These are phyloP conservation scores for Neofusicoccum parvum DNA, from an alignment of 2,329 filamentous ascomycete genomes.

Conservation along the genomic window DNA sequence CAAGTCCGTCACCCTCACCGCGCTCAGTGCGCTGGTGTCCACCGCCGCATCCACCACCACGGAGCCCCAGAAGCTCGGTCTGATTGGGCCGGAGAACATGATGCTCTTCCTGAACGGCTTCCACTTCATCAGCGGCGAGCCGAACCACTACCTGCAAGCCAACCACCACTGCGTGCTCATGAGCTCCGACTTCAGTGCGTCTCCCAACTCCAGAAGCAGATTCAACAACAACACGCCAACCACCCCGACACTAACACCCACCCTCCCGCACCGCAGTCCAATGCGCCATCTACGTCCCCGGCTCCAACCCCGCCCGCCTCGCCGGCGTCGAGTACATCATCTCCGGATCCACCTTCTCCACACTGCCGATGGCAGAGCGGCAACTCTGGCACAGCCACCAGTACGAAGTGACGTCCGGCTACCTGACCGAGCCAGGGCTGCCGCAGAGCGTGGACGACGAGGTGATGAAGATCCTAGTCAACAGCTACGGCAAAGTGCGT, in stretches of 20 bases:
- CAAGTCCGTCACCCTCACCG: neutral
- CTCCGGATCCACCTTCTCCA: conserved; percentile 13
- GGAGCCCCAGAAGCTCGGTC: neutral
- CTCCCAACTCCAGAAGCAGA: neutral
- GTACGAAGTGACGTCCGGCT: conserved; percentile 19
- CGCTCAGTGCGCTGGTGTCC: neutral
- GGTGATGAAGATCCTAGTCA: conserved; percentile 18
- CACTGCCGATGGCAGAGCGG: conserved; percentile 1
- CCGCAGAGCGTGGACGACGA: conserved; percentile 16
- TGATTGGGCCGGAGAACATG: conserved; percentile 16
- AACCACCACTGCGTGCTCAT: conserved; percentile 24
- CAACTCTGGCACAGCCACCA: conserved; percentile 21
- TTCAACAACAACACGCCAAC: too few species aligned
- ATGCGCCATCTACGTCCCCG: conserved; percentile 22
- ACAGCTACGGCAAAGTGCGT: conserved; percentile 13
- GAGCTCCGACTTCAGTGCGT: conserved; percentile 10
- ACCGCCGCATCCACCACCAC: neutral
- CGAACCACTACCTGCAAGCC: conserved; percentile 16
- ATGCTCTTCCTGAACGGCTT: conserved; percentile 21
- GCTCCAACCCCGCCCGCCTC: conserved; percentile 20
- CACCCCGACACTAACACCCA: too few species aligned
- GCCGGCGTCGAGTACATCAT: conserved; percentile 23
- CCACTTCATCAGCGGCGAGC: conserved; percentile 21
- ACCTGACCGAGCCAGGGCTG: conserved; percentile 17
- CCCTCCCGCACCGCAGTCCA: neutral